A percentile compares a stretch with the other conserved stretches of the same genome.
These are phyloP conservation scores for Pythium sp. DNA, from an alignment of 352 stramenopile species.

Conservation along the genomic window DNA sequence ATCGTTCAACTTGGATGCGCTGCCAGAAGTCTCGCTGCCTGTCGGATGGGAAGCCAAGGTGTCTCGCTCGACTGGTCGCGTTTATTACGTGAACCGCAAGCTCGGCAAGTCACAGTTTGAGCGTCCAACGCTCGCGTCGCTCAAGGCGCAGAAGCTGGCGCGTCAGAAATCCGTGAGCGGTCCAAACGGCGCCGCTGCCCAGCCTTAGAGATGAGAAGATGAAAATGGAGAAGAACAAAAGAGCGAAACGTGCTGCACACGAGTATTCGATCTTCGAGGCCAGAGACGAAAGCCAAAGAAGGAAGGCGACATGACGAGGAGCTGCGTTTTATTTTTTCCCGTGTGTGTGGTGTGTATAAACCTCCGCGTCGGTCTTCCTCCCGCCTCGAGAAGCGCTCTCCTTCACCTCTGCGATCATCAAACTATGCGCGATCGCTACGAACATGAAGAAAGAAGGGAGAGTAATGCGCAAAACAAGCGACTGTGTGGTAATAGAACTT, in stretches of 20 bases:
- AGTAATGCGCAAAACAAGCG: neutral
- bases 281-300: constrained; percentile 1
- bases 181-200: constrained; percentile 14
- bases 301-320: constrained; percentile 1
- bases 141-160: constrained; percentile 82
- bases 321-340: constrained; percentile 2
- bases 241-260: neutral
- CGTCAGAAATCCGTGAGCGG: constrained; percentile 47
- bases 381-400: neutral
- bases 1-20: constrained; percentile 82
- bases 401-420: neutral
- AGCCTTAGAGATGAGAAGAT: constrained; percentile 16
- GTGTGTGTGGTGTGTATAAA: constrained; percentile 11
- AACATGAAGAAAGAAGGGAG: neutral
- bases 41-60: constrained; percentile 87
- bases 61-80: constrained; percentile 76
- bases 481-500: constrained; percentile 9
- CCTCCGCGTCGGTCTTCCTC: constrained; percentile 5
- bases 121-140: constrained; percentile 75
- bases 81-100: constrained; percentile 90
- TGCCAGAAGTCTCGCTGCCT: constrained; percentile 77
- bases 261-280: neutral
- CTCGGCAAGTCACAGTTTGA: constrained; percentile 86
- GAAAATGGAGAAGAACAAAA: neutral
- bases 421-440: neutral